A percentile compares a stretch with the other conserved stretches of the same genome.
Evolutionary conservation across 257 asterid genomes (phyloP).

Genomic region (Cynanchum wilfordii): DNA sequence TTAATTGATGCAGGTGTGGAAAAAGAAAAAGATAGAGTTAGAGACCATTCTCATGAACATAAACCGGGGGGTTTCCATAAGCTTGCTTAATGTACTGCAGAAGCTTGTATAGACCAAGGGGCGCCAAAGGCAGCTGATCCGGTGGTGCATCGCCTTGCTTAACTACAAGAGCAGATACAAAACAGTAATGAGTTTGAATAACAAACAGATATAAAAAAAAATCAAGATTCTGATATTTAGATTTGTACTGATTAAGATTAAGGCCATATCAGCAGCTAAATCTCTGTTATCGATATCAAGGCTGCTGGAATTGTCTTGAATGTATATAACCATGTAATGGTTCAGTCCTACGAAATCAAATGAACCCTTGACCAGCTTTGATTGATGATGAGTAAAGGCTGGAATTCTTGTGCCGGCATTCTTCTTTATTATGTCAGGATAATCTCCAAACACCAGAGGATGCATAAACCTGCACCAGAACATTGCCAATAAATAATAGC

Average conservation of each 20-base stretch:
- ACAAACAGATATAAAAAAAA: no score
- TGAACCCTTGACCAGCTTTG: constrained; percentile 48
- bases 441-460: constrained; percentile 56
- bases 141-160: neutral
- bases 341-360: constrained; percentile 53
- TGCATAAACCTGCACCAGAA: constrained; percentile 38
- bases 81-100: constrained; percentile 37
- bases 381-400: constrained; percentile 37
- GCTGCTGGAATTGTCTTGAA: constrained; percentile 31
- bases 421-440: constrained; percentile 48
- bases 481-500: no score
- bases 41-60: constrained; percentile 38
- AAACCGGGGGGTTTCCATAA: constrained; percentile 46
- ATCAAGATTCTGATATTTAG: neutral
- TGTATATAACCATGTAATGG: constrained; percentile 28
- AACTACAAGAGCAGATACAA: neutral
- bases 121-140: constrained; percentile 21
- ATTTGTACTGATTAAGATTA: no score
- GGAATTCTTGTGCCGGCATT: constrained; percentile 48
- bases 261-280: constrained; percentile 35
- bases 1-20: neutral
- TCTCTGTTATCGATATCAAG: constrained; percentile 19
- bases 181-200: no score
- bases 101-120: constrained; percentile 30
- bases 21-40: neutral